phyloP scores from a whole-genome alignment of 2,329 filamentous ascomycete genomes.

The Xylariaceae sp. region DNA sequence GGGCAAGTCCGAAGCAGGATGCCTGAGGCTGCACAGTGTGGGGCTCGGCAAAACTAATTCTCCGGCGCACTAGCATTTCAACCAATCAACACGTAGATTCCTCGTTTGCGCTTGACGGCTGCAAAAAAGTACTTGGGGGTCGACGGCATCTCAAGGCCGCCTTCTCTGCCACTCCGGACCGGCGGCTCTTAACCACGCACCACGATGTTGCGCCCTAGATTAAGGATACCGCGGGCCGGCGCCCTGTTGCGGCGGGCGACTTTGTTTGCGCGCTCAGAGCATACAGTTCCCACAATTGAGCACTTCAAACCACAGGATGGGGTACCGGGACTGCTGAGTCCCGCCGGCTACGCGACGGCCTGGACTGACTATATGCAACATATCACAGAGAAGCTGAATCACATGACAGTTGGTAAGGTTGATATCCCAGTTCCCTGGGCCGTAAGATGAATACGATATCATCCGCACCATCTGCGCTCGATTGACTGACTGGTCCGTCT shows the following conservation, averaged over 20 bases:
- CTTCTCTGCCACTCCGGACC: constrained; percentile 5
- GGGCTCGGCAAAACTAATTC: constrained; percentile 27
- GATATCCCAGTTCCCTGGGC: not conserved
- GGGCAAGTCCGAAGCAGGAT: not conserved
- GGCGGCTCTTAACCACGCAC: constrained; percentile 22
- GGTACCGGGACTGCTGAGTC: constrained; percentile 67
- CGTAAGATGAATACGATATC: not conserved
- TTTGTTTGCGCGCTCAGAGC: constrained; percentile 40
- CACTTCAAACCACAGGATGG: constrained; percentile 41
- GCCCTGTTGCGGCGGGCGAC: constrained; percentile 36
- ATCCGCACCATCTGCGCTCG: not conserved
- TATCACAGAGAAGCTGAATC: constrained; percentile 72
- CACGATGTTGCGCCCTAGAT: constrained; percentile 51
- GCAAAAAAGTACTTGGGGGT: constrained; percentile 27
- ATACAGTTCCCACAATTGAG: constrained; percentile 45
- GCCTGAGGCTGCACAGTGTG: not conserved
- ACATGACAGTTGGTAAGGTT: constrained; percentile 63
- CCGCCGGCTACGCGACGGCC: constrained; percentile 66
- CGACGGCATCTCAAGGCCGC: constrained; percentile 8
- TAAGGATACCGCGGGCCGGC: constrained; percentile 48
- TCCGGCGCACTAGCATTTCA: constrained; percentile 17
- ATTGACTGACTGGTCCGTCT: not conserved
- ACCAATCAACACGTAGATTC: constrained; percentile 24
- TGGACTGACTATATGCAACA: constrained; percentile 79
- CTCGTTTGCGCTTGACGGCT: constrained; percentile 11